A percentile compares a stretch with the other conserved stretches of the same genome.
Conservation (phyloP, 108 stramenopile species). For the Skeletonema menzelii region DNA sequence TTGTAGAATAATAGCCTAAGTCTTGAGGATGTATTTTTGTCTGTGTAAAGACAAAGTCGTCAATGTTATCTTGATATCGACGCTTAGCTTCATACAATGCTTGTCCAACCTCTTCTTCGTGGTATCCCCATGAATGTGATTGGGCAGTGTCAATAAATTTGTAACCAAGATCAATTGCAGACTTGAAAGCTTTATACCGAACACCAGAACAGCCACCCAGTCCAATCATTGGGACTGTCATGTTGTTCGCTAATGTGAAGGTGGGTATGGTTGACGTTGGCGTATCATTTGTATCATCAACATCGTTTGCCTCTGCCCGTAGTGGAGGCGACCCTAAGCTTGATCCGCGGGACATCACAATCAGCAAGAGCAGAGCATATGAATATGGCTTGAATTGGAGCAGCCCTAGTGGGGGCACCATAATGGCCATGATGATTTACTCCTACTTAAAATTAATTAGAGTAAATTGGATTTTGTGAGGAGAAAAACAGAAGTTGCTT, state of each 20-base stretch:
- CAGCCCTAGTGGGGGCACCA: not conserved
- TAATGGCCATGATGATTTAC: too few relatives aligned
- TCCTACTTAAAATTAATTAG: too few relatives aligned
- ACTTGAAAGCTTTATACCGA: constrained; percentile 21
- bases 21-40: constrained; percentile 68
- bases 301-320: not conserved
- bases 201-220: constrained; percentile 62
- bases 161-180: constrained; percentile 51
- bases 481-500: too few relatives aligned
- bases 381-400: not conserved
- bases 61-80: constrained; percentile 28
- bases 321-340: not conserved
- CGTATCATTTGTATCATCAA: not conserved
- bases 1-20: constrained; percentile 52
- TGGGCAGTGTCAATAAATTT: constrained; percentile 59
- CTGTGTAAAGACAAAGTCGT: constrained; percentile 51
- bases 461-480: too few relatives aligned
- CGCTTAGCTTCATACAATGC: constrained; percentile 30
- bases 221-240: constrained; percentile 49
- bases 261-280: constrained; percentile 20
- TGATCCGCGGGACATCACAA: not conserved
- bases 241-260: constrained; percentile 49
- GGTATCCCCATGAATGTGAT: constrained; percentile 55
- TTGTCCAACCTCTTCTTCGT: constrained; percentile 53
- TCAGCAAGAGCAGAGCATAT: not conserved